phyloP scores from a whole-genome alignment of 345 rosid genomes.

The Luvunga scandens region DNA sequence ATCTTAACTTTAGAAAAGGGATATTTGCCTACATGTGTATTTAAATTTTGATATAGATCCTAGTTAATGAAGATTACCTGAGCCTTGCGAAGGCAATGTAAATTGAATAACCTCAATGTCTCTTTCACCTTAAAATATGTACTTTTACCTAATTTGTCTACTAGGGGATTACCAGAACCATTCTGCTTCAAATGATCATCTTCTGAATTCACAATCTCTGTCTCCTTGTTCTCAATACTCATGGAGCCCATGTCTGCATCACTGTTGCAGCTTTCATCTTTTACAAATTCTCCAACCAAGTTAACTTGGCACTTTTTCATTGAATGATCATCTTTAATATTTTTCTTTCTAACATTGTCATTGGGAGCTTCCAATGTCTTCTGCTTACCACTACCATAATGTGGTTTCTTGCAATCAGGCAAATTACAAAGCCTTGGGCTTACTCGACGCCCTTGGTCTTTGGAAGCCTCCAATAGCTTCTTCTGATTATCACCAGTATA shows the following conservation, averaged over 20 bases:
- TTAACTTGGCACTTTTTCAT: neutral
- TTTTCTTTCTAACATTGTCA: constrained; percentile 1
- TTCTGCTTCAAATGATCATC: neutral
- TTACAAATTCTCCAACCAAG: neutral
- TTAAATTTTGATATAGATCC: neutral
- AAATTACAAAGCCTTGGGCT: constrained; percentile 17
- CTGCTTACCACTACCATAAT: constrained; percentile 8
- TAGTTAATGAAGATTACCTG: constrained; percentile 12
- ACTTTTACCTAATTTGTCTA: neutral
- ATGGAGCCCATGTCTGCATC: no score
- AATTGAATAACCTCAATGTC: constrained; percentile 14
- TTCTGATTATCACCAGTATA: constrained; percentile 2
- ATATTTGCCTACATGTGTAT: neutral
- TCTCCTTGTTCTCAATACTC: neutral
- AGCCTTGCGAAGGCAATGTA: constrained; percentile 8
- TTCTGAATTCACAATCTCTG: neutral
- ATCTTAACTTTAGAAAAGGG: neutral
- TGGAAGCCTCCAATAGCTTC: neutral
- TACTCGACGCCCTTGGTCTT: neutral
- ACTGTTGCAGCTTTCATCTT: neutral
- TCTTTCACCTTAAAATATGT: constrained; percentile 10
- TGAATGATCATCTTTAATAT: constrained; percentile 7
- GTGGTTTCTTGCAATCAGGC: constrained; percentile 11
- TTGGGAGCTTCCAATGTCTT: neutral
- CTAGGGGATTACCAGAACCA: neutral